These are phyloP conservation scores for Pyrenophora graminea DNA, from an alignment of 2,329 filamentous ascomycete genomes.

Conservation along the genomic window DNA sequence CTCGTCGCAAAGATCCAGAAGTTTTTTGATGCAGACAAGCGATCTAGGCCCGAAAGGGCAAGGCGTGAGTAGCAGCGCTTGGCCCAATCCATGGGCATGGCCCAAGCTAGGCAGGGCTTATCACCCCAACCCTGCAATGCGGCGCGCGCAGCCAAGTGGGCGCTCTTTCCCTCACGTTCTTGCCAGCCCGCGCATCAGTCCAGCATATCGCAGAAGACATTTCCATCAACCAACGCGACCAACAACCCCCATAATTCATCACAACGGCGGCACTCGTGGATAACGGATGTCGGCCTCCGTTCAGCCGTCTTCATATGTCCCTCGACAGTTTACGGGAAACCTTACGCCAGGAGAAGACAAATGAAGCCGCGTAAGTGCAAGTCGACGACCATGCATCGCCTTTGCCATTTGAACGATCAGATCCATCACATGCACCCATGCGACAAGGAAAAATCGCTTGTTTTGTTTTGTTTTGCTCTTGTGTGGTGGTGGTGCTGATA, in stretches of 20 bases:
- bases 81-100: constrained; percentile 5
- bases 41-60: constrained; percentile 22
- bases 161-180: constrained; percentile 31
- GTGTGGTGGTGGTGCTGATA: constrained; percentile 47
- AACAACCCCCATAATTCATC: constrained; percentile 40
- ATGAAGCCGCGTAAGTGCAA: constrained; percentile 51
- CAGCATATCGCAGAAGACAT: constrained; percentile 36
- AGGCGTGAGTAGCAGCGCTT: constrained; percentile 4
- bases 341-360: constrained; percentile 46
- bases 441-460: constrained; percentile 49
- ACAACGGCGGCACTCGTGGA: constrained; percentile 49
- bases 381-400: constrained; percentile 9
- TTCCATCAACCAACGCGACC: constrained; percentile 42
- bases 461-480: constrained; percentile 44
- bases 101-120: constrained; percentile 30
- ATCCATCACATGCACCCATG: constrained; percentile 32
- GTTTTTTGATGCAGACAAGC: constrained; percentile 27
- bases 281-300: constrained; percentile 54
- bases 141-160: constrained; percentile 20
- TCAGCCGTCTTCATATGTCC: constrained; percentile 53
- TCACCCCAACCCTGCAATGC: constrained; percentile 22
- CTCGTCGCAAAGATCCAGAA: constrained; percentile 21
- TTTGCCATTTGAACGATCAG: constrained; percentile 20
- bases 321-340: constrained; percentile 51
- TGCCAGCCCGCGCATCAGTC: constrained; percentile 34